Evolutionary conservation across 2,329 filamentous ascomycete species (phyloP), one percentile per base, ranked within the genome.

Genomic region (Stemphylium vesicarium): DNA sequence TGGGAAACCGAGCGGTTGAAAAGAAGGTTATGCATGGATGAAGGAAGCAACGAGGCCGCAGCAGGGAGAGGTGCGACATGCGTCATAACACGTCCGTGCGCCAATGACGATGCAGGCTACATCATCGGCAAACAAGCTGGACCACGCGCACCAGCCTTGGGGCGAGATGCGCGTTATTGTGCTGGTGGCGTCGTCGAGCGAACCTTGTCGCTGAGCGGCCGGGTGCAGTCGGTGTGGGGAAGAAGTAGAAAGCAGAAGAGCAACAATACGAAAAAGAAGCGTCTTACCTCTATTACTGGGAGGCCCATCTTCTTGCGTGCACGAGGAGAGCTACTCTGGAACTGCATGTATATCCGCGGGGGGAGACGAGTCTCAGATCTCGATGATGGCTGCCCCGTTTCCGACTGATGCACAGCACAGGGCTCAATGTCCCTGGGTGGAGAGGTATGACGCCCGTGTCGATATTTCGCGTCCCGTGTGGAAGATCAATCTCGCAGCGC

Each of bases 211-310:
- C 44, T 26, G 31, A n/a, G 31, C 33, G 33, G 39, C 20, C 15
- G 26, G 26, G 8, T 29, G 18, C 38, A 4, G 42, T 15, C 22
- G 52, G 43, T 35, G 44, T 20, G 16, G 11, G 13, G 4, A n/a
- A 26, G 26, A 29, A 29, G 26, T 9, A 20, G 29, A 33, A 33
- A 46, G 33, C 9, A 20, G 6, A 20, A 29, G 13, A 40, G n/a
- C 12, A 50, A 29, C 39, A 39, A 32, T 15, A 53, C 24, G 26
- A 38, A 26, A 53, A 43, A 40, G 36, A 26, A 15, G 15, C 16
- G 26, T 56, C 72, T 68, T 60, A 75, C 72, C 70, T 74, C 71
- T 8, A 75, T 73, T 1, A 74, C 66, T 4, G 71, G 61, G 16
- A 42, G 49, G 64, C 69, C 71, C 59, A 59, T 71, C 52, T 57